A percentile compares a stretch with the other conserved stretches of the same genome.
Evolutionary conservation across 371 early-diverging fungal genomes (phyloP).

Genomic region (Mortierella sp.): DNA sequence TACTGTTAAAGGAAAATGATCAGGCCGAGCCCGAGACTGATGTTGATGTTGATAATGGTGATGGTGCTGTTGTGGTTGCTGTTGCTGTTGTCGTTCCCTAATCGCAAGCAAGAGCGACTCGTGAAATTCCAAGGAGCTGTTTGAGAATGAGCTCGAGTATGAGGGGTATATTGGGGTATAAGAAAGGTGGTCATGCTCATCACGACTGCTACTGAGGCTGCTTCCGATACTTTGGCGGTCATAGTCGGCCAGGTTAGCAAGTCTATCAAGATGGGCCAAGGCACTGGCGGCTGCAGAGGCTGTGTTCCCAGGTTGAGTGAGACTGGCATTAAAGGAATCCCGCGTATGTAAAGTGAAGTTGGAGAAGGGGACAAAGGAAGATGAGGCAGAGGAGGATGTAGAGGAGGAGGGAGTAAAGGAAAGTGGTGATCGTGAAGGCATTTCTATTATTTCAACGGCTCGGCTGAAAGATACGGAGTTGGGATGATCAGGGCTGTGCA

Average conservation of each 20-base stretch:
- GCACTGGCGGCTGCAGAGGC: not conserved
- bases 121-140: conserved; percentile 47
- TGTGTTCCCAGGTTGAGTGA: not conserved
- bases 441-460: not conserved
- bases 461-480: not conserved
- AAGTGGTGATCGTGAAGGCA: conserved; percentile 40
- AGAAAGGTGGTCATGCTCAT: conserved; percentile 34
- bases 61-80: conserved; percentile 17
- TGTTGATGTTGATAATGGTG: conserved; percentile 32
- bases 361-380: conserved; percentile 29
- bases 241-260: conserved; percentile 5
- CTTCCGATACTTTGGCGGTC: conserved; percentile 19
- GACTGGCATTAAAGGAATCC: not conserved
- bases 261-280: conserved; percentile 5
- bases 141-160: conserved; percentile 50
- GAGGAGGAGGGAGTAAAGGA: conserved; percentile 30
- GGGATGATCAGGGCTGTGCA: not conserved
- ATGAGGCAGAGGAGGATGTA: conserved; percentile 32
- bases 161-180: conserved; percentile 48
- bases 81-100: conserved; percentile 29
- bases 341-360: conserved; percentile 4
- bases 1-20: conserved; percentile 6
- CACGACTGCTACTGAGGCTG: conserved; percentile 47
- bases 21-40: not conserved
- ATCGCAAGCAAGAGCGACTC: conserved; percentile 36